Evolutionary conservation across 208 protist genomes (phyloP).

Genomic region (Sergeia podlipaevii): DNA sequence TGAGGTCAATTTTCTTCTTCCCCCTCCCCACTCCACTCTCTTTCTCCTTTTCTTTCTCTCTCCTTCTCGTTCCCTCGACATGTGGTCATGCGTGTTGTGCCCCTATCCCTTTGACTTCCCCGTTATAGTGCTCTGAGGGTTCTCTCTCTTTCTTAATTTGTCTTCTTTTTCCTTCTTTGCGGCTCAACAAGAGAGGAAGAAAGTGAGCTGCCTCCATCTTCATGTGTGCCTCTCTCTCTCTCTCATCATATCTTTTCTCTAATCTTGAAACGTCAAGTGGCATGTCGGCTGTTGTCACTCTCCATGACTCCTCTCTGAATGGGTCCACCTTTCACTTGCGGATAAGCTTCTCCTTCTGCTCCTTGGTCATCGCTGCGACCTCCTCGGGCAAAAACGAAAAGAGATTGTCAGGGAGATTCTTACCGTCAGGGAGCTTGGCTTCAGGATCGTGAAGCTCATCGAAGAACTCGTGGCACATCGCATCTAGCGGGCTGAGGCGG

Average conservation of each 20-base stretch:
- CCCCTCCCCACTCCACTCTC: too few relatives aligned
- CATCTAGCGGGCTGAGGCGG: slow-evolving; percentile 86
- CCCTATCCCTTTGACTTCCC: neutral
- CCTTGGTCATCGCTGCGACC: slow-evolving; percentile 54
- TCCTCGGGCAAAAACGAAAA: slow-evolving; percentile 65
- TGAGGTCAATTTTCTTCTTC: too few relatives aligned
- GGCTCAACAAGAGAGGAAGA: neutral
- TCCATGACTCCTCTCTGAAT: neutral
- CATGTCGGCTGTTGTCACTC: neutral
- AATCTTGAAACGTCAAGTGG: neutral
- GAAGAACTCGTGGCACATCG: slow-evolving; percentile 97
- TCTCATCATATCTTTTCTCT: neutral
- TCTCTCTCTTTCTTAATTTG: slow-evolving; percentile 14
- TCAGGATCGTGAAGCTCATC: slow-evolving; percentile 93
- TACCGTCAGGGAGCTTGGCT: slow-evolving; percentile 68
- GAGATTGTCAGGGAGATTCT: slow-evolving; percentile 56
- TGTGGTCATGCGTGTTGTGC: slow-evolving; percentile 1
- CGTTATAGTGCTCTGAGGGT: too few relatives aligned
- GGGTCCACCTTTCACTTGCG: slow-evolving; percentile 10
- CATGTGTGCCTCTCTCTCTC: neutral
- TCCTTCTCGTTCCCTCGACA: too few relatives aligned
- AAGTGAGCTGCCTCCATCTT: neutral
- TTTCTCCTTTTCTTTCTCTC: too few relatives aligned
- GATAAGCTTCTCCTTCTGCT: slow-evolving; percentile 49
- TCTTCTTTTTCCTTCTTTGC: slow-evolving; percentile 13